Base-by-base conservation (phyloP, 2,329 filamentous ascomycete species). In the Fonsecaea nubica region DNA sequence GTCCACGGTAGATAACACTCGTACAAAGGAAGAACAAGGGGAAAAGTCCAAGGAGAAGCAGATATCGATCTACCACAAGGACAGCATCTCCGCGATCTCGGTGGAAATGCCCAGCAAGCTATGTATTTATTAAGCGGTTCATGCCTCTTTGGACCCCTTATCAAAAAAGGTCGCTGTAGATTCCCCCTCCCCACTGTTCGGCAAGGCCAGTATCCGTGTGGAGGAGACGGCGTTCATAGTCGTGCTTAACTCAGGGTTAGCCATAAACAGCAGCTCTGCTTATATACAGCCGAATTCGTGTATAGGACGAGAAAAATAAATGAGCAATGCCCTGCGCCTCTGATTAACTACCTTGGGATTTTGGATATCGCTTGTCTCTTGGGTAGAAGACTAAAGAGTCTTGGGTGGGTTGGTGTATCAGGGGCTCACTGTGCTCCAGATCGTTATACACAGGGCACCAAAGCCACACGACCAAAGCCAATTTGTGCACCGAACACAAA, bases 401-500 rank as follows among this genome's bases (percentile, higher is more conserved):
- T 38, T 8, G 45, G 45, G 18, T 42, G n/a, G 40, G 40, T 40
- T 4, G 42, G 42, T 21, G n/a, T 45, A 45, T 45, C 25, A 25
- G 25, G 25, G 25, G 1, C 25, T 25, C 25, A 3, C 2, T 25
- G 25, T 25, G 25, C 25, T 2, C 25, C 25, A 25, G 25, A 25
- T 25, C 25, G 25, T 25, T 25, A 25, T 25, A 25, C 25, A 21
- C 42, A 4, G 8, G 7, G 21, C 18, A 50, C 45, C 45, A 21
- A 25, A 50, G 4, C 42, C 42, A 6, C n/a, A 8, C 6, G 18
- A 7, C 8, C 18, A 8, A 50, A 21, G 40, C 8, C 6, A 3
- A 8, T 10, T 59, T 59, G 40, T 59, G 57, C 57, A 48, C 18
- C 13, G 6, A 32, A 48, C 57, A 59, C 57, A 59, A 59, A 59